Conservation (phyloP, 2,329 filamentous ascomycete genomes). For the Colletotrichum falcatum region DNA sequence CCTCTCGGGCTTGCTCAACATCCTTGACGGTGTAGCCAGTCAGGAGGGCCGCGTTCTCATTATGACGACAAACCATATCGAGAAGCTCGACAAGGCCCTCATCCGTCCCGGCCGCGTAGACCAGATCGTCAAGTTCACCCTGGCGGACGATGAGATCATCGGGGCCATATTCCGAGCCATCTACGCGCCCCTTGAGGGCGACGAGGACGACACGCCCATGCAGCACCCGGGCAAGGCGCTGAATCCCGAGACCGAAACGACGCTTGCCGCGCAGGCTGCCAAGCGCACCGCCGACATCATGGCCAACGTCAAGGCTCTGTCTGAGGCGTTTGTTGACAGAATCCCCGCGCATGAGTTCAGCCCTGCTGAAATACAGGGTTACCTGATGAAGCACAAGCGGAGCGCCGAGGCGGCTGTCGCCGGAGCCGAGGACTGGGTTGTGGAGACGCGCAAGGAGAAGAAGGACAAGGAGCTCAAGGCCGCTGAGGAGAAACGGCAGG, state of each 20-base stretch:
- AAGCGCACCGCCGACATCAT: conserved; percentile 51
- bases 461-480: conserved; percentile 58
- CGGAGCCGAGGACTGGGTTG: conserved; percentile 61
- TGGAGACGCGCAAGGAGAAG: conserved; percentile 62
- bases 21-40: conserved; percentile 79
- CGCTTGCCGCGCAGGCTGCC: conserved; percentile 49
- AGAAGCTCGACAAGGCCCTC: conserved; percentile 71
- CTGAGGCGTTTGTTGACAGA: conserved; percentile 60
- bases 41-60: conserved; percentile 73
- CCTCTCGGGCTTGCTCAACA: conserved; percentile 82
- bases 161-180: conserved; percentile 69
- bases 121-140: conserved; percentile 68
- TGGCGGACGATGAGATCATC: conserved; percentile 65
- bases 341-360: conserved; percentile 69
- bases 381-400: conserved; percentile 67
- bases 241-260: conserved; percentile 42
- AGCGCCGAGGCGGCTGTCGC: conserved; percentile 61
- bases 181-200: conserved; percentile 64
- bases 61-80: conserved; percentile 75
- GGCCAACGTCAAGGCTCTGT: conserved; percentile 58
- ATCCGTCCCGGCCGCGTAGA: conserved; percentile 73
- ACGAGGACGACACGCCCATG: conserved; percentile 44
- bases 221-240: background rate
- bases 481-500: conserved; percentile 55
- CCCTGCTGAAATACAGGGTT: conserved; percentile 71